Base-by-base conservation (phyloP, 2,329 filamentous ascomycete genomes). In the Xylariaceae sp. region DNA sequence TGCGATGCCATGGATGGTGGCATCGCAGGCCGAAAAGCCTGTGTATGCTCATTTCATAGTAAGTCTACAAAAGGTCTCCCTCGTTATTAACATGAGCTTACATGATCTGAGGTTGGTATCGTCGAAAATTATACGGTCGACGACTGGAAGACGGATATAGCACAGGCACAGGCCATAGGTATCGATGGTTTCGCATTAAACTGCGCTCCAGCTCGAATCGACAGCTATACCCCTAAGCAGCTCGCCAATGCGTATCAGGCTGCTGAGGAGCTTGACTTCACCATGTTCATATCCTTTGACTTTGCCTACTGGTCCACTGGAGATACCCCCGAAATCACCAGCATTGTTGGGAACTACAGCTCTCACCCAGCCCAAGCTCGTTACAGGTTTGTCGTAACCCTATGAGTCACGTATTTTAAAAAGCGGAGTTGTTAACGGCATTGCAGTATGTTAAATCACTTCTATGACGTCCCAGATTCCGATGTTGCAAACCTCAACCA, bases 31-130 rank as follows among this genome's bases (percentile, higher is more conserved):
- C 14, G 17, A 40, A 24, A 59, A 56, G 9, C 26, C 52, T 9
- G 56, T 59, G 31, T 59, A 59, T 26, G 52, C 56, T n/a, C 56
- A 59, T 47, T 59, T 59, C 46, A 56, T 56, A 12, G 53, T 56
- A 28, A 45, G 39, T 17, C 16, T 4, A 3, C 9, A 16, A n/a
- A 6, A 7, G 7, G 9, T 9, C 21, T 17, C 12, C 12, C 23
- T 23, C 12, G 17, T 24, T 8, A 4, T 29, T 14, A 14, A 11
- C 12, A 21, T 7, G 5, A 14, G 17, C 41, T 57, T 14, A 53
- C 26, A 6, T 17, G 28, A 19, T 54, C 11, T 24, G 24, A 58
- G 53, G 46, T 60, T 24, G 52, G 56, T 7, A 60, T 56, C 17
- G 56, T 60, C 45, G 46, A 54, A n/a, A 47, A 49, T n/a, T 59